Base-by-base conservation (phyloP, 2,329 filamentous ascomycete species). In the Calonectria fujianensis region DNA sequence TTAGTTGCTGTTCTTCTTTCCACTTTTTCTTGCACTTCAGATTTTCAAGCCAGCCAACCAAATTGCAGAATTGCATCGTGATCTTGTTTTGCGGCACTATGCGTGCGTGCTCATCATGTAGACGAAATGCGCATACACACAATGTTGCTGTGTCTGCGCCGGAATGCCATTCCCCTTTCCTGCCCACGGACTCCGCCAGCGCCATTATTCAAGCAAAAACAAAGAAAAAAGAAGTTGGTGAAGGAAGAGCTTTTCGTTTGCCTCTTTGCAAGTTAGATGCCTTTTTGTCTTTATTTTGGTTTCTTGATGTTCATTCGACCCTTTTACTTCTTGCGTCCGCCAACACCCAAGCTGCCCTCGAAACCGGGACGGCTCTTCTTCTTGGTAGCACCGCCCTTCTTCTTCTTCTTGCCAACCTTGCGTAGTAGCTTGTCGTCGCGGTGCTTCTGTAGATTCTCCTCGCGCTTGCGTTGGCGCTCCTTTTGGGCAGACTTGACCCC, bases 401-500 rank as follows among this genome's bases (percentile, higher is more conserved):
- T 84, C 80, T 84, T 85, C 85, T 91, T 91, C 84, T 91, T 93
- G 41, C 89, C 90, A 70, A 89, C 90, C 78, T 89, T 89, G 69
- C 91, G 90, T 67, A 88, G 82, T 70, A 88, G 75, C 87, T 96
- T 96, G 77, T 94, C 94, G 65, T 97, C 95, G 79, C 91, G 90
- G 77, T 94, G 90, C 86, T 94, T 94, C 80, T 89, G 89, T 77
- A 96, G 87, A 83, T 96, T 96, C 64, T 94, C 94, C 82, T 96
- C 94, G 76, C 94, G 90, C 89, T 97, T 98, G 85, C 92, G 92
- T 82, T 96, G 95, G 83, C 93, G 93, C 79, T 94, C 93, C 69
- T 95, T 94, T 83, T 94, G 94, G 64, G 94, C 89, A 85, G 94
- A 94, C 78, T 91, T 90, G 64, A 98, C 92, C 37, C 93, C 93